Evolutionary conservation across 2,329 filamentous ascomycete genomes (phyloP), one percentile per base, ranked within the genome.

Genomic region (Fusarium chaquense): DNA sequence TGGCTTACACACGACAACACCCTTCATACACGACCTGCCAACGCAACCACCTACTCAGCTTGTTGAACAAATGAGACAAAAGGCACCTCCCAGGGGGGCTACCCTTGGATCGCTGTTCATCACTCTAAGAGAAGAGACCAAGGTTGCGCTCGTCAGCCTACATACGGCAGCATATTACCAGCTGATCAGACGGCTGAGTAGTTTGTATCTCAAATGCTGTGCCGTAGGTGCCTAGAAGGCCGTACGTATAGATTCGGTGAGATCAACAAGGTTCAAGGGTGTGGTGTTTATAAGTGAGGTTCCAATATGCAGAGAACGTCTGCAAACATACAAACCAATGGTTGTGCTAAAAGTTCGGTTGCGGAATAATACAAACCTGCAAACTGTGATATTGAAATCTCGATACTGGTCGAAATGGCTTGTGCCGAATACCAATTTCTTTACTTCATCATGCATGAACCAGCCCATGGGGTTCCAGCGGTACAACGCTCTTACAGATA

Each of bases 101-200:
- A 47, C 52, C 43, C 43, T 50, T 30, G 18, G 38, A 56, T 63
- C 43, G 33, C 16, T 56, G 26, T 26, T 43, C 32, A 41, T 53
- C 28, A 20, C 51, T 36, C 26, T 30, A 61, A 55, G 40, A 59
- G 58, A 61, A 55, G 40, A 59, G 58, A 30, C 24, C 45, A 51
- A 56, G 49, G 58, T 67, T 69, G 66, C 68, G 65, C 49, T 63
- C 43, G 68, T 73, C 70, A 73, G 70, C 72, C 62, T 62, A 59
- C 68, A 63, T 64, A 59, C 46, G 57, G 45, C 41, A 58, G 33
- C 54, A 65, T 67, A 63, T 62, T 65, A 46, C 49, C 70, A 69
- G 61, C 68, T 73, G 70, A 74, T 64, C 60, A 43, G 45, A 57
- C 33, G 47, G 38, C 45, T 58, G 50, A 62, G 41, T 33, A 51